Conservation (phyloP, 305 asterid genomes). For the Fraxinus velutina region DNA sequence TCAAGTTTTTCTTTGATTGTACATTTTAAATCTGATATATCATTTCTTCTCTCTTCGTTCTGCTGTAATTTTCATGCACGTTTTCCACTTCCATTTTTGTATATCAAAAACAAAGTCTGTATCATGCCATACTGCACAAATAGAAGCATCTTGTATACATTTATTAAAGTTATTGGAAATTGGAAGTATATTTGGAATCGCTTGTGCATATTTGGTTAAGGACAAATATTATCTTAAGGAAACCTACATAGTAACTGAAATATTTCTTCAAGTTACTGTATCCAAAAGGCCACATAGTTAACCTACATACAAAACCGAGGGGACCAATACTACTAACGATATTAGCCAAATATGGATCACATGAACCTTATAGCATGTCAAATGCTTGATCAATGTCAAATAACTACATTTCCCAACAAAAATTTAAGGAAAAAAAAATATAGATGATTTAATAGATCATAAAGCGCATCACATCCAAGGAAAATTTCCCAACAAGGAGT, state of each 20-base stretch:
- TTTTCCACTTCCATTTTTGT: background rate
- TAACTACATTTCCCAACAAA: background rate
- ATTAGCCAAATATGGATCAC: background rate
- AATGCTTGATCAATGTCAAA: background rate
- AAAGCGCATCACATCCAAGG: background rate
- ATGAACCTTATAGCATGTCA: background rate
- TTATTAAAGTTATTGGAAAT: background rate
- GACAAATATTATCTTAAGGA: background rate
- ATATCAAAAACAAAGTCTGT: background rate
- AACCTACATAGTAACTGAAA: background rate
- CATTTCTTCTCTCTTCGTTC: background rate
- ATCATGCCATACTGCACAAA: background rate
- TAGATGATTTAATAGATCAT: background rate
- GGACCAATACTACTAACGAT: background rate
- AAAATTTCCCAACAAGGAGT: conserved; percentile 17
- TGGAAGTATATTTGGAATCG: background rate
- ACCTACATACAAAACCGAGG: background rate
- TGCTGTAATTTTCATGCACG: background rate
- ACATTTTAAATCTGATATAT: background rate
- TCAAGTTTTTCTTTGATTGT: background rate
- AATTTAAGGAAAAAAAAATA: background rate
- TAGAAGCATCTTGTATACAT: background rate
- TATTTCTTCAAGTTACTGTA: background rate
- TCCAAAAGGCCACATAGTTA: background rate
- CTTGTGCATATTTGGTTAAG: background rate